A percentile compares a stretch with the other conserved stretches of the same genome.
Conservation (phyloP, 176 grass and related monocot species). For the Oryza meridionalis region DNA sequence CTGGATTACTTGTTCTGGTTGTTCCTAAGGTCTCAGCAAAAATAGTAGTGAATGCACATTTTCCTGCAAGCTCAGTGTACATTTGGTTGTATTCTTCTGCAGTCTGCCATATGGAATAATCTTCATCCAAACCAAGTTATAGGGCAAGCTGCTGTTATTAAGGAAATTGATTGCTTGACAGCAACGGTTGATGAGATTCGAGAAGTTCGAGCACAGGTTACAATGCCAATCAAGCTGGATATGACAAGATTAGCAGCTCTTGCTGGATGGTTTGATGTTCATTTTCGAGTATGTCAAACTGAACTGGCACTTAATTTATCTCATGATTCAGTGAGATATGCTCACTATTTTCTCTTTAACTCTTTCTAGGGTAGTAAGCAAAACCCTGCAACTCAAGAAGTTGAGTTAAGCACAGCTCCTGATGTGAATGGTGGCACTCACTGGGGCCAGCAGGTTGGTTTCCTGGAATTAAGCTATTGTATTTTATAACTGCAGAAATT, state of each 20-base stretch:
- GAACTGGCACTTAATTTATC: background rate
- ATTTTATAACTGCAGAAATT: constrained; percentile 13
- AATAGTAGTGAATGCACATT: constrained; percentile 19
- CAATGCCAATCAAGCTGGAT: constrained; percentile 61
- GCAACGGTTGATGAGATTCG: constrained; percentile 86
- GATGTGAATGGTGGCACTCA: constrained; percentile 72
- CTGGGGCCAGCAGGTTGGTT: constrained; percentile 95
- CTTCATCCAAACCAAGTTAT: constrained; percentile 90
- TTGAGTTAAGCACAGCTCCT: constrained; percentile 89
- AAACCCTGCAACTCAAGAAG: constrained; percentile 70
- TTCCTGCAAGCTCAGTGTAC: background rate
- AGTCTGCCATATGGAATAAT: constrained; percentile 95
- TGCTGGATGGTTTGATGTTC: constrained; percentile 99
- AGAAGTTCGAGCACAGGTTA: constrained; percentile 64
- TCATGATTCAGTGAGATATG: constrained; percentile 3
- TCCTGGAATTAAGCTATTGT: background rate
- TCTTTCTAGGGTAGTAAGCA: constrained; percentile 60
- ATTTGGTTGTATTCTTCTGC: constrained; percentile 31
- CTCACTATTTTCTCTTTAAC: constrained; percentile 28
- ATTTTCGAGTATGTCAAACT: constrained; percentile 77
- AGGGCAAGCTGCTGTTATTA: constrained; percentile 71
- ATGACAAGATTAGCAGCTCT: constrained; percentile 71
- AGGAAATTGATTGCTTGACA: constrained; percentile 95
- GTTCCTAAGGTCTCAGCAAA: background rate
- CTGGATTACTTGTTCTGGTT: background rate